Evolutionary conservation across 805 yeast species (phyloP), one percentile per base, ranked within the genome.

Genomic region (Hanseniaspora nectarophila): DNA sequence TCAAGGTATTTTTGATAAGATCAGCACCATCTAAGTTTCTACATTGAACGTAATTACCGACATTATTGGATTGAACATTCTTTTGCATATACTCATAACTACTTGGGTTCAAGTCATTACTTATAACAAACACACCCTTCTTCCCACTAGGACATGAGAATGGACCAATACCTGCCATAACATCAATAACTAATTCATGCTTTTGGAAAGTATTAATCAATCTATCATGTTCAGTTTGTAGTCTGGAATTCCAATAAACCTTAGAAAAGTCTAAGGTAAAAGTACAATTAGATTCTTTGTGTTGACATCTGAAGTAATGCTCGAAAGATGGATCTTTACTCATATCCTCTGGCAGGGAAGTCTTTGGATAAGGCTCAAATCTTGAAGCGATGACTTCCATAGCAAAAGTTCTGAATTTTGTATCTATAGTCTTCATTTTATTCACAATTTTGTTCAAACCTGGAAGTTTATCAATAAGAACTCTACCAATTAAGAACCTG

Each of bases 161-260:
- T 4, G 99, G 99, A 0, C 99, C 99, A 1, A 92, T 97, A 44
- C 99, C 99, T 0, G 96, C 97, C 78, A 94, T 85, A 0, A 88
- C 97, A 69, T 92, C 99, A 60, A 87, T 86, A 0, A 94, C 84
- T 6, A 87, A 84, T 54, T 82, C 83, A 9, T 83, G 82, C 4
- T 76, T 71, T 39, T 75, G 59, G 59, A 85, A 82, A 54, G 70
- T 72, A 35, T 67, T 62, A 3, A 92, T 82, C 40, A 92, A 68
- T 54, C 97, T 72, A 44, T 80, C 90, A 65, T 92, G 99, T 61
- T 92, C 99, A 0, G 95, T 85, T 58, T 88, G 90, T 47, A 92
- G 72, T 58, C 98, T 76, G 15, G 97, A 86, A 64, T 92, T 92
- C 99, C 99, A 92, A 67, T 94, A 92, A 5, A 94, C 98, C 62